Evolutionary conservation across 805 yeast species (phyloP), one percentile per base, ranked within the genome.

Genomic region (Spathaspora girioi): DNA sequence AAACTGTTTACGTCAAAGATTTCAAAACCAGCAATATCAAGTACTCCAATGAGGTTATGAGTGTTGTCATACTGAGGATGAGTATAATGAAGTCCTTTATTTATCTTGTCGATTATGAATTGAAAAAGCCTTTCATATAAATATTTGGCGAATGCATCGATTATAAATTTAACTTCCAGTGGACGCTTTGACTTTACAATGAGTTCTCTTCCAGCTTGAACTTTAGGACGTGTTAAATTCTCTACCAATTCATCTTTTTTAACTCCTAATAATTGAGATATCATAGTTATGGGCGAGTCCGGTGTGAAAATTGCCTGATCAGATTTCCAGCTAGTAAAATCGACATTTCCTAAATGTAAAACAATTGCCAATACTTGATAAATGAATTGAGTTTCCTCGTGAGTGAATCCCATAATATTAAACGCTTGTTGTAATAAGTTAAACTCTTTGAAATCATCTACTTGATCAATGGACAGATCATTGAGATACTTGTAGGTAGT

Each of bases 151-250:
- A 94, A 74, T 0, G 98, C 96, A 65, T 93, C 96, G 40, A 93
- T 74, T 15, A 94, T 78, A 59, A 82, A 83, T 56, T 83, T 84
- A 0, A 93, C 96, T 63, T 94, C 97, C 0, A 78, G 66, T 0
- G 96, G 84, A 45, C 84, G 84, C 59, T 87, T 82, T 32, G 92
- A 82, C 63, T 90, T 96, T 18, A 83, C 79, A 38, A 94, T 90
- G 68, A 79, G 78, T 65, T 94, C 99, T 57, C 82, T 79, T 2
- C 99, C 99, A 3, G 97, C 97, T 63, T 84, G 89, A 10, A 92
- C 96, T 60, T 82, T 86, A 5, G 97, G 97, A 38, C 81, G 79
- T 32, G 91, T 66, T 10, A 94, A 72, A 43, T 81, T 82, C 52
- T 75, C 76, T 56, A 87, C 81, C 51, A 75, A 72, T 3, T 76